Conservation (phyloP, 805 yeast genomes). For the Kluyveromyces starmeri region DNA sequence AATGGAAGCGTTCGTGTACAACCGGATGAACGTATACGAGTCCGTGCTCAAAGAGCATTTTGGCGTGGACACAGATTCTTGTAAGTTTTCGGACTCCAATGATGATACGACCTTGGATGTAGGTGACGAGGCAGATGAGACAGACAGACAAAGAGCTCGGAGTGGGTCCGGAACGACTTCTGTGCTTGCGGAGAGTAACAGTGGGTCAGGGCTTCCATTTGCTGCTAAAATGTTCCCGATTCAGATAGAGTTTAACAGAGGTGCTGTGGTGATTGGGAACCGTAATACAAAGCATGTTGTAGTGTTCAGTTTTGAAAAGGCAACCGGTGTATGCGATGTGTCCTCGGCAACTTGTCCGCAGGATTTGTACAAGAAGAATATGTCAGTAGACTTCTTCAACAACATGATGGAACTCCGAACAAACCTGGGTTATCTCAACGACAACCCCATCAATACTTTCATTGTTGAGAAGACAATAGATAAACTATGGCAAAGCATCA, state of each 20-base stretch:
- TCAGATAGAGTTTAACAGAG: constrained; percentile 47
- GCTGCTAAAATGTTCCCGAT: constrained; percentile 43
- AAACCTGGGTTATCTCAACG: constrained; percentile 53
- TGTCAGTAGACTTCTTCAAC: constrained; percentile 38
- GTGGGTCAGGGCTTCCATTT: background rate
- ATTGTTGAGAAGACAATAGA: constrained; percentile 15
- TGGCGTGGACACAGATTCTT: constrained; percentile 11
- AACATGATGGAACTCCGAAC: constrained; percentile 58
- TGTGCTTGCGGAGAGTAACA: background rate
- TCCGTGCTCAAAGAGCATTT: constrained; percentile 17
- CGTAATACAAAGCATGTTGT: constrained; percentile 63
- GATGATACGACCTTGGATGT: constrained; percentile 1
- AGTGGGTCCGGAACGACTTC: background rate
- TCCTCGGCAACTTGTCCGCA: constrained; percentile 37
- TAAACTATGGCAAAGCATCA: constrained; percentile 8
- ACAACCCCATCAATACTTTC: constrained; percentile 16
- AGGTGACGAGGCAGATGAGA: background rate
- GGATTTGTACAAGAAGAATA: constrained; percentile 48
- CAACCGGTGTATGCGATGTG: constrained; percentile 51
- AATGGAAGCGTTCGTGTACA: constrained; percentile 73
- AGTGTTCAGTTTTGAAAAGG: constrained; percentile 48
- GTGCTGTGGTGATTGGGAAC: constrained; percentile 76
- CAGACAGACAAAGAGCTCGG: too few species aligned
- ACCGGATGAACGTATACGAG: constrained; percentile 72
- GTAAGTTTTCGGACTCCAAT: constrained; percentile 3